Percentiles rank a stretch among this genome's conserved stretches.
Conservation (phyloP, 176 grass and related monocot species). For the Hordeum marinum region DNA sequence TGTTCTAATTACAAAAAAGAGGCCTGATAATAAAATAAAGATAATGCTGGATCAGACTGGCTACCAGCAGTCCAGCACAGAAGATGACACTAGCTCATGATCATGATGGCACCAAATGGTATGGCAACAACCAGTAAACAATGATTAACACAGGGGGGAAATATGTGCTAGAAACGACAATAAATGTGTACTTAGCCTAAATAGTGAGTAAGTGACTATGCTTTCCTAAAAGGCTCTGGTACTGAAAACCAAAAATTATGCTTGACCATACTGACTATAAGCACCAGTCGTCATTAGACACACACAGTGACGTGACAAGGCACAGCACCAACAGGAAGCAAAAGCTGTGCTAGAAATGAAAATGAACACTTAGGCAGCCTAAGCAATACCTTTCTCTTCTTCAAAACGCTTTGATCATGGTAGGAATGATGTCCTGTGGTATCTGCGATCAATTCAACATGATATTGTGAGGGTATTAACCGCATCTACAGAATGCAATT, state of each 20-base stretch:
- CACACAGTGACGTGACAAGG: not conserved
- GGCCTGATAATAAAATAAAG: not conserved
- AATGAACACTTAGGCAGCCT: not conserved
- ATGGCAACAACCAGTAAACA: not conserved
- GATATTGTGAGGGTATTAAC: not conserved
- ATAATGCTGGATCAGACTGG: not conserved
- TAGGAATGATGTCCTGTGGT: constrained; percentile 18
- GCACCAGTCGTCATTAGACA: not conserved
- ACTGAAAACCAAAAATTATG: constrained; percentile 11
- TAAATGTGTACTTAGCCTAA: not conserved
- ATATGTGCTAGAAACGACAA: not conserved
- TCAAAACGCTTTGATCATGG: constrained; percentile 37
- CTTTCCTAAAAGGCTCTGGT: not conserved
- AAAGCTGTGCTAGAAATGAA: not conserved
- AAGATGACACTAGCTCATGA: not conserved
- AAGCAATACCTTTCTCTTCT: constrained; percentile 83
- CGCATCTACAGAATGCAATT: not conserved
- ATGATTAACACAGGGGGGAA: not conserved
- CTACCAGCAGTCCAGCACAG: not conserved
- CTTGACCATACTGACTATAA: not conserved
- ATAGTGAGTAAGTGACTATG: not conserved
- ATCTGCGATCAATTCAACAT: constrained; percentile 19
- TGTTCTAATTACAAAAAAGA: not conserved
- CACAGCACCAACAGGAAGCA: not conserved
- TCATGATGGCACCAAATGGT: not conserved